Conservation (phyloP, 225 moss, liverwort and hornwort genomes). For the Antitrichia curtipendula region DNA sequence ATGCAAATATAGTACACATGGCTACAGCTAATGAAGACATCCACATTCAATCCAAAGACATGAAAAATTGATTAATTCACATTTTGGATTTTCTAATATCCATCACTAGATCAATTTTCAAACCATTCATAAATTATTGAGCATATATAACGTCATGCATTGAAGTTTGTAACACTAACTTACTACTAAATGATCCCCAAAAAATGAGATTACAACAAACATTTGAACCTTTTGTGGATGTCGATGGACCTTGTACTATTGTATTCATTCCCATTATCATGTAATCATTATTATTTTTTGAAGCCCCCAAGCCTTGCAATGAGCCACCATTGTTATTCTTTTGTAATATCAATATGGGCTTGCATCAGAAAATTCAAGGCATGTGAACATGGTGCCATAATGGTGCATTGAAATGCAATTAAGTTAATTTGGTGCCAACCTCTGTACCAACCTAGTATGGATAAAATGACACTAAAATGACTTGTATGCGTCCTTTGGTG, state of each 20-base stretch:
- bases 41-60: background rate
- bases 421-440: no score
- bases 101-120: background rate
- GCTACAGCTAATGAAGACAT: background rate
- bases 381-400: no score
- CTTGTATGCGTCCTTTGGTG: no score
- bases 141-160: background rate
- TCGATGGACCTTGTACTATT: accelerated
- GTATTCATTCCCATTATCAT: background rate
- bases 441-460: no score
- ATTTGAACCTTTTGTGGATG: background rate
- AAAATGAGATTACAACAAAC: background rate
- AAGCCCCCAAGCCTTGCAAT: background rate
- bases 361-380: no score
- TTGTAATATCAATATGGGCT: accelerated
- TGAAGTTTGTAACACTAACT: background rate
- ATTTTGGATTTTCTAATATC: background rate
- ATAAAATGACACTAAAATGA: no score
- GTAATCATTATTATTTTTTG: background rate
- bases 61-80: background rate
- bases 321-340: background rate
- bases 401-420: no score
- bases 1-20: background rate
- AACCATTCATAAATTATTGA: background rate
- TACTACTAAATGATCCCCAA: background rate